phyloP scores from a whole-genome alignment of 768 basidiomycete species.

The Dentipellis fragilis region DNA sequence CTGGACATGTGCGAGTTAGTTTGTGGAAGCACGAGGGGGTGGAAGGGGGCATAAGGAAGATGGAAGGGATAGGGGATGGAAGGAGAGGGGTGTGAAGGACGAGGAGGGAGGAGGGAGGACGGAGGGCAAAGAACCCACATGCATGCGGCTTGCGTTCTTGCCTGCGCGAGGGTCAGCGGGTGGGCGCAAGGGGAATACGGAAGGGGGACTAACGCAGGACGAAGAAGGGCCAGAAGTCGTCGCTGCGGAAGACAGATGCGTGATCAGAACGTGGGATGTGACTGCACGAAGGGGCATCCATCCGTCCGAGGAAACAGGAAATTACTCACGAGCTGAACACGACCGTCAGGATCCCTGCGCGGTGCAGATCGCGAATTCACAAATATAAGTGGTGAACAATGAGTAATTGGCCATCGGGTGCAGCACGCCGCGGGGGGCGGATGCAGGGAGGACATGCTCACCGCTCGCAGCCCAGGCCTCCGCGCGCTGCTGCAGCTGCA shows the following conservation, averaged over 20 bases:
- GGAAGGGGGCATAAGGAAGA: no score
- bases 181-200: background rate
- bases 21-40: background rate
- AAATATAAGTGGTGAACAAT: no score
- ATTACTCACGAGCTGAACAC: constrained; percentile 61
- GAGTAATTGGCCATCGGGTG: no score
- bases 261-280: constrained; percentile 11
- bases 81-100: no score
- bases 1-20: constrained; percentile 19
- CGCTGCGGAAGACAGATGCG: constrained; percentile 30
- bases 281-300: constrained; percentile 1
- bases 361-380: constrained; percentile 1
- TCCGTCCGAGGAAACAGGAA: background rate
- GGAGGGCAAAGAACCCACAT: constrained; percentile 30
- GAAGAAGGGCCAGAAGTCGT: constrained; percentile 78
- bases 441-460: constrained; percentile 20
- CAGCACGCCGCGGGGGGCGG: background rate
- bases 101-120: background rate
- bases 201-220: constrained; percentile 39
- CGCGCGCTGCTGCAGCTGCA: constrained; percentile 79
- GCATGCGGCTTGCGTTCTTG: constrained; percentile 66
- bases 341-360: constrained; percentile 68
- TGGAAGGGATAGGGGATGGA: no score
- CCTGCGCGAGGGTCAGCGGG: constrained; percentile 26
- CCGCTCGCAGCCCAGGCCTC: constrained; percentile 81